Evolutionary conservation across 208 protist species (phyloP).

Genomic region (Sergeia podlipaevii): DNA sequence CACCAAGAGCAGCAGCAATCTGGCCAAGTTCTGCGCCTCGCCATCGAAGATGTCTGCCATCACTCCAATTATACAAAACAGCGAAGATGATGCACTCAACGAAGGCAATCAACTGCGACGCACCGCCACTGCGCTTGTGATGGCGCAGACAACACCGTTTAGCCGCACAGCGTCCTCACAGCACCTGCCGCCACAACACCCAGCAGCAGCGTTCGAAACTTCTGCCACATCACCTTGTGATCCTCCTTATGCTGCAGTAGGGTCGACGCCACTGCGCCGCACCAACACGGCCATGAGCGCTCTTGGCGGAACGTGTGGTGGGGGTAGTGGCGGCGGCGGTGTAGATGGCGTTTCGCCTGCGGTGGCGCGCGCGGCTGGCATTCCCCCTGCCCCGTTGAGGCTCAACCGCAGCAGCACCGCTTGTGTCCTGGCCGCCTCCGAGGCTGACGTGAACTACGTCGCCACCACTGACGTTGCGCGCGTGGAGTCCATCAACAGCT

Average conservation of each 20-base stretch:
- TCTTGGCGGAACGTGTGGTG: neutral
- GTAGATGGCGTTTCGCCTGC: neutral
- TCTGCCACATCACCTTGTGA: neutral
- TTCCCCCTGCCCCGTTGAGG: conserved; percentile 5
- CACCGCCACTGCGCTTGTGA: conserved; percentile 26
- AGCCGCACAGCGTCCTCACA: conserved; percentile 23
- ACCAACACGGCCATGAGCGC: neutral
- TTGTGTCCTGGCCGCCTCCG: conserved; percentile 46
- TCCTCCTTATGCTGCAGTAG: neutral
- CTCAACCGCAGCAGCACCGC: conserved; percentile 29
- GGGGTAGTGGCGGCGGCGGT: neutral
- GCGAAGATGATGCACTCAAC: conserved; percentile 6
- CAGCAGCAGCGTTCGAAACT: neutral
- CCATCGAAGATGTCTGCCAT: conserved; percentile 5
- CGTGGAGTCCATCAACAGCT: conserved; percentile 35
- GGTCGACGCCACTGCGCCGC: neutral
- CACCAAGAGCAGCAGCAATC: conserved; percentile 30
- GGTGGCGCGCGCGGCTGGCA: neutral
- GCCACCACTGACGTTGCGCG: conserved; percentile 43
- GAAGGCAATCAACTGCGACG: conserved; percentile 22
- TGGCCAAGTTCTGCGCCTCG: conserved; percentile 22
- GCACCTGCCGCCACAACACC: neutral
- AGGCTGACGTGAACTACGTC: conserved; percentile 46
- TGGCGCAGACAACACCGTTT: conserved; percentile 39
- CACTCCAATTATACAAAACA: neutral